Evolutionary conservation across 371 early-diverging fungal species (phyloP).

Genomic region (Nematocida displodere): DNA sequence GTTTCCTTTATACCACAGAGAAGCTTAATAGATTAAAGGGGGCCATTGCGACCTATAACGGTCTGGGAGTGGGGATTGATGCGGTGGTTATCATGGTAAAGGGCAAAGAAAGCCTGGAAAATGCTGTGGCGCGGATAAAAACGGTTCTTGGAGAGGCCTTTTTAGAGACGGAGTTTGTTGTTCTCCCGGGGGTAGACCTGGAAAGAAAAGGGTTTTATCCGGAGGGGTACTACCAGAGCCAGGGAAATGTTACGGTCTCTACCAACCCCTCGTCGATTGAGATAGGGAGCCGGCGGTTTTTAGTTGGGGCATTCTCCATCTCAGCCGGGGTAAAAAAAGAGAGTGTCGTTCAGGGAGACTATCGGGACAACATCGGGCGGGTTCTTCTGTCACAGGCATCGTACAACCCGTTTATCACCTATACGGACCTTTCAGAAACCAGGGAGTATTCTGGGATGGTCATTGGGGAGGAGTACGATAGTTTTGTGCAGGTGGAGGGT

Average conservation of each 20-base stretch:
- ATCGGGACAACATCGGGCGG: not conserved
- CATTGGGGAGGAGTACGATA: constrained; percentile 37
- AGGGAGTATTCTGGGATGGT: constrained; percentile 10
- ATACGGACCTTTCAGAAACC: constrained; percentile 35
- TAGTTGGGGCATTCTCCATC: constrained; percentile 28
- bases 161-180: constrained; percentile 11
- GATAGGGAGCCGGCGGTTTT: not conserved
- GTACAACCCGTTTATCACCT: constrained; percentile 40
- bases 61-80: not conserved
- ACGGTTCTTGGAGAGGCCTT: not conserved
- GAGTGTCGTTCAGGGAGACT: not conserved
- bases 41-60: not conserved
- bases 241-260: not conserved
- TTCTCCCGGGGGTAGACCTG: constrained; percentile 5
- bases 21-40: not conserved
- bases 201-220: constrained; percentile 12
- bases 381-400: constrained; percentile 32
- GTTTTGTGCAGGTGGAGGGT: constrained; percentile 17
- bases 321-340: constrained; percentile 7
- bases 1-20: not conserved
- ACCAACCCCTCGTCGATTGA: constrained; percentile 14
- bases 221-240: not conserved
- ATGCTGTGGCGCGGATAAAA: not conserved
- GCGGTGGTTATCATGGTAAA: constrained; percentile 23
- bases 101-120: not conserved